Evolutionary conservation across 2,329 filamentous ascomycete species (phyloP).

Genomic region (Diaporthe citri): DNA sequence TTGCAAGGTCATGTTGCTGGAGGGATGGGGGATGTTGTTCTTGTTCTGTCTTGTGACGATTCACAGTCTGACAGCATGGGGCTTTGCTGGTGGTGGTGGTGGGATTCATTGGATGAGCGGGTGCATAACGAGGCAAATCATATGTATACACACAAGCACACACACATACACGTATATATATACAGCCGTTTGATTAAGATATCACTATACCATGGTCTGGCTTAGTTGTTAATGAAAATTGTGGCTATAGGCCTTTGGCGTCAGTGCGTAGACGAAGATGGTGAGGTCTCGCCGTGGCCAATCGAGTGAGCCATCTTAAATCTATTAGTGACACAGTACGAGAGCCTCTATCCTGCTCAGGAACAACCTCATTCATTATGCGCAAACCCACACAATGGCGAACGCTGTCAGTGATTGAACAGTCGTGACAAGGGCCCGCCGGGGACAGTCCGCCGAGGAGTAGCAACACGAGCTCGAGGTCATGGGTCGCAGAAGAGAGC

Average conservation of each 20-base stretch:
- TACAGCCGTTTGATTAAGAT: conserved; percentile 12
- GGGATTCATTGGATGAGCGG: neutral
- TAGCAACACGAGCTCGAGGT: neutral
- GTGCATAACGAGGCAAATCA: conserved; percentile 6
- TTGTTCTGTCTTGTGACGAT: neutral
- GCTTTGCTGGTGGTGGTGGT: neutral
- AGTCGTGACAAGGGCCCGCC: too few species aligned
- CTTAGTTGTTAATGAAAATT: conserved; percentile 31
- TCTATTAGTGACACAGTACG: neutral
- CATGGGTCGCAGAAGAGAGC: neutral
- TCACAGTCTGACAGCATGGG: neutral
- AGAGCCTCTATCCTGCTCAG: neutral
- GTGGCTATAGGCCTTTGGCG: neutral
- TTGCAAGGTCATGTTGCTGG: neutral
- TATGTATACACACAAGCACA: neutral
- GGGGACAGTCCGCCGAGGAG: neutral
- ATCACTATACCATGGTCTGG: conserved; percentile 7
- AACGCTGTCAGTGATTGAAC: neutral
- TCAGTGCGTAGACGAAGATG: neutral
- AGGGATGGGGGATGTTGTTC: neutral
- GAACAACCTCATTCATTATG: neutral
- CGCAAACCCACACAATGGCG: neutral
- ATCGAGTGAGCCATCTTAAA: neutral
- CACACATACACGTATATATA: neutral
- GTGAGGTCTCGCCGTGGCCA: neutral